Percentiles rank a stretch among this genome's conserved stretches.
phyloP scores from a whole-genome alignment of 1,284 basidiomycete genomes.

The Pholiota adiposa region DNA sequence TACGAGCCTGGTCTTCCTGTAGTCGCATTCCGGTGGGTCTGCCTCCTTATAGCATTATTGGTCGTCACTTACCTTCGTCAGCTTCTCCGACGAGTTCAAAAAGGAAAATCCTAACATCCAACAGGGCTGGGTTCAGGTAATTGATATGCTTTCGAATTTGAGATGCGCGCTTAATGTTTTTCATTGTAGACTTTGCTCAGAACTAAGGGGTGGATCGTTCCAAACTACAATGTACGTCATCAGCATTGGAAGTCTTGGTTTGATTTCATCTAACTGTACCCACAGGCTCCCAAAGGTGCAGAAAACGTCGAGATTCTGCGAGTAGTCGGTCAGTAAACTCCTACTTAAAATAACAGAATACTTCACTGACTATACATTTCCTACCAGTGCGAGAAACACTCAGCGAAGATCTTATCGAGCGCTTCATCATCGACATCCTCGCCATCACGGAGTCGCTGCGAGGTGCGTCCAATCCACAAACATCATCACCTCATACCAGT shows the following conservation, averaged over 20 bases:
- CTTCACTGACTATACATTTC: conserved; percentile 11
- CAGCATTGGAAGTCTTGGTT: neutral
- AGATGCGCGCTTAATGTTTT: neutral
- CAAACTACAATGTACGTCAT: conserved; percentile 53
- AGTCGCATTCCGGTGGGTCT: conserved; percentile 61
- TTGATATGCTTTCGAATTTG: neutral
- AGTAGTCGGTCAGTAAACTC: conserved; percentile 48
- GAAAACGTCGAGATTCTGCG: conserved; percentile 63
- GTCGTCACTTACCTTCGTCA: conserved; percentile 9
- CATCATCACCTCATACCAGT: neutral
- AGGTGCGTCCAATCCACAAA: conserved; percentile 27
- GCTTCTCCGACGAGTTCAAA: conserved; percentile 61
- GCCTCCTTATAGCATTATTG: neutral
- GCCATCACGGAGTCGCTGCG: conserved; percentile 44
- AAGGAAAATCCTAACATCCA: conserved; percentile 57
- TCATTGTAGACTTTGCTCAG: conserved; percentile 50
- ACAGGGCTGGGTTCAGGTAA: conserved; percentile 64
- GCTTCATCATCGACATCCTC: conserved; percentile 47
- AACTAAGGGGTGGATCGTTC: conserved; percentile 66
- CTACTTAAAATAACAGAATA: neutral
- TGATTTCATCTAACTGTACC: neutral
- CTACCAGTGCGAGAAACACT: conserved; percentile 54
- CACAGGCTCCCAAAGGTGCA: conserved; percentile 49
- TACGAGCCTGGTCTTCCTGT: conserved; percentile 70
- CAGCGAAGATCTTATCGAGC: conserved; percentile 49